phyloP scores from a whole-genome alignment of 768 basidiomycete species.

The Agaricus sinodeliciosus region DNA sequence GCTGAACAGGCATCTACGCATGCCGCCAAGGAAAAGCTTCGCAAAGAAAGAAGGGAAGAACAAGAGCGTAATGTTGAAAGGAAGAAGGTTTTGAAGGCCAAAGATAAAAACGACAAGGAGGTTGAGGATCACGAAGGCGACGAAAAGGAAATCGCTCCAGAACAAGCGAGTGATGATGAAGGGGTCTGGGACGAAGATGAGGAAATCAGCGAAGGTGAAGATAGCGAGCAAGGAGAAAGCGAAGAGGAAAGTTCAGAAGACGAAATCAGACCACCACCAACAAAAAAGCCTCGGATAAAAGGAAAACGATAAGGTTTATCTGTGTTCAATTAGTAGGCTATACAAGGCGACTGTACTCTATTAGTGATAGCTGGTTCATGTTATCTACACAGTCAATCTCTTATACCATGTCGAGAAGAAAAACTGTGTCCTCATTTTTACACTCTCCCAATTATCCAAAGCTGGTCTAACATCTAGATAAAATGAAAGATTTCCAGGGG shows the following conservation, averaged over 20 bases:
- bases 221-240: constrained; percentile 32
- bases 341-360: background rate
- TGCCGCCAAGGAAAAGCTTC: constrained; percentile 67
- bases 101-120: constrained; percentile 22
- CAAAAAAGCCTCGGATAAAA: constrained; percentile 49
- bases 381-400: constrained; percentile 8
- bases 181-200: constrained; percentile 51
- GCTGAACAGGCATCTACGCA: constrained; percentile 65
- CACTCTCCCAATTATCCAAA: constrained; percentile 90
- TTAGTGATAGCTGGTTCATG: background rate
- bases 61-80: constrained; percentile 87
- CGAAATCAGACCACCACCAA: constrained; percentile 32
- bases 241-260: constrained; percentile 43
- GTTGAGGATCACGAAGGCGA: constrained; percentile 22
- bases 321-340: constrained; percentile 4
- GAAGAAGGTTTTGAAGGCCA: constrained; percentile 50
- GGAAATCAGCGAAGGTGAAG: constrained; percentile 53
- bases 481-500: constrained; percentile 66
- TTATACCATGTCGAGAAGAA: constrained; percentile 15
- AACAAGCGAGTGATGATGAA: constrained; percentile 31
- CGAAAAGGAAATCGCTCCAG: constrained; percentile 30
- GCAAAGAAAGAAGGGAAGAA: constrained; percentile 76
- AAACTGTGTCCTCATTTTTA: constrained; percentile 68
- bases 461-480: constrained; percentile 94
- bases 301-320: constrained; percentile 33